A percentile compares a stretch with the other conserved stretches of the same genome.
Evolutionary conservation across 805 yeast genomes (phyloP).

Genomic region (Yarrowia osloensis): DNA sequence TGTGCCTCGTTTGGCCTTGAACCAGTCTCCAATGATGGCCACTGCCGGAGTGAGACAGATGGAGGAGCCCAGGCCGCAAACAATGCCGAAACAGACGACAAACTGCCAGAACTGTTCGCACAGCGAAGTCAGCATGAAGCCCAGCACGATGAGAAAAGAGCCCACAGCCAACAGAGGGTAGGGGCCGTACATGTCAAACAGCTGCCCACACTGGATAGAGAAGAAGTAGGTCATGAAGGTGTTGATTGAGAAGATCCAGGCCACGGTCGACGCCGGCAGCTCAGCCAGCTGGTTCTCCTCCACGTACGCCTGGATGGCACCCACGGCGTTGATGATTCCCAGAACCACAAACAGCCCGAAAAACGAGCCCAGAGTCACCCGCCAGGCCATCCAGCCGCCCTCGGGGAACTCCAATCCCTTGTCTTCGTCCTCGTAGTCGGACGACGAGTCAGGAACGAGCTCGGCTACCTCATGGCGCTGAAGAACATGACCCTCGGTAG

Average conservation of each 20-base stretch:
- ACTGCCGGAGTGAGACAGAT: slow-evolving; percentile 62
- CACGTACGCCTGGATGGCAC: slow-evolving; percentile 64
- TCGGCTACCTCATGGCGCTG: slow-evolving; percentile 11
- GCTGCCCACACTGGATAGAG: slow-evolving; percentile 56
- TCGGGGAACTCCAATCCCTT: slow-evolving; percentile 47
- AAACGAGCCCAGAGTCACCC: slow-evolving; percentile 59
- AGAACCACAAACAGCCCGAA: slow-evolving; percentile 56
- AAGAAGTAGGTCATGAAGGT: slow-evolving; percentile 52
- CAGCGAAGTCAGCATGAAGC: slow-evolving; percentile 60
- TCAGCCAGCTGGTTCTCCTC: slow-evolving; percentile 55
- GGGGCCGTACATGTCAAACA: slow-evolving; percentile 66
- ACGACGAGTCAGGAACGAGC: neutral
- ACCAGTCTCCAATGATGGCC: slow-evolving; percentile 68
- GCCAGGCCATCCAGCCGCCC: slow-evolving; percentile 60
- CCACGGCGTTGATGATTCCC: slow-evolving; percentile 60
- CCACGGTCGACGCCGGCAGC: slow-evolving; percentile 50
- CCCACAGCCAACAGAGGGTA: slow-evolving; percentile 49
- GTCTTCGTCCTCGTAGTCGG: slow-evolving; percentile 22
- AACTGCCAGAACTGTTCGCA: slow-evolving; percentile 60
- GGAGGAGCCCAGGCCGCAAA: slow-evolving; percentile 61
- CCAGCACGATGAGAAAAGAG: slow-evolving; percentile 50
- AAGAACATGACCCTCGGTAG: slow-evolving; percentile 16
- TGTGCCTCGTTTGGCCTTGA: slow-evolving; percentile 57
- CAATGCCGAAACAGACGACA: slow-evolving; percentile 58
- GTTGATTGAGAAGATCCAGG: slow-evolving; percentile 68